Percentiles rank a stretch among this genome's conserved stretches.
Conservation (phyloP, 2,329 filamentous ascomycete genomes). For the Fusarium globosum region DNA sequence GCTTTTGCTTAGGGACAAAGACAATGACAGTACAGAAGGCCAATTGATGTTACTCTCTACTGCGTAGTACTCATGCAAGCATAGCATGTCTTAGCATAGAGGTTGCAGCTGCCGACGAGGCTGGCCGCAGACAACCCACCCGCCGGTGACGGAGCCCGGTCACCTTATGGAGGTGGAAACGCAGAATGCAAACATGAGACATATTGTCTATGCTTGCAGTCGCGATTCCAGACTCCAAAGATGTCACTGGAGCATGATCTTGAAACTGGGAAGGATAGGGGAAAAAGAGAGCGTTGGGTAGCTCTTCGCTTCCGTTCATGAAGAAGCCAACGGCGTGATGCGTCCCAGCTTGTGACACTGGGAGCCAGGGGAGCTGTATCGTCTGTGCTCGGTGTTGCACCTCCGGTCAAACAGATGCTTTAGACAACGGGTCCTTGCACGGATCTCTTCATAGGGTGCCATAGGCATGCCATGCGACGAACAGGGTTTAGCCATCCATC, state of each 20-base stretch:
- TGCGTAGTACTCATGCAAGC: conserved; percentile 12
- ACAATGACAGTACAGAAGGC: conserved; percentile 14
- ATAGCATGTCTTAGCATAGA: conserved; percentile 25
- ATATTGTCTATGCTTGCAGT: not conserved
- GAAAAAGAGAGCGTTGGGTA: conserved; percentile 9
- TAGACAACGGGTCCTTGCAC: conserved; percentile 25
- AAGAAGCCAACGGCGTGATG: conserved; percentile 19
- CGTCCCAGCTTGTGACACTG: conserved; percentile 13
- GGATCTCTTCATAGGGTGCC: conserved; percentile 26
- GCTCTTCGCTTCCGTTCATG: conserved; percentile 1
- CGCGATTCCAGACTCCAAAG: not conserved
- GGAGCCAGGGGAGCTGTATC: not conserved
- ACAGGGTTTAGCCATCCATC: conserved; percentile 38
- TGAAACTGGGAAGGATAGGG: not conserved
- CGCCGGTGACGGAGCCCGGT: conserved; percentile 21
- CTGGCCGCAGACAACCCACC: conserved; percentile 27
- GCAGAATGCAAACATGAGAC: not conserved
- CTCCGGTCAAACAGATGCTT: conserved; percentile 24
- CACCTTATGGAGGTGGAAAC: not conserved
- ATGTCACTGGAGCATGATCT: not conserved
- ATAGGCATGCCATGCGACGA: conserved; percentile 37
- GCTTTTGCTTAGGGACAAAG: conserved; percentile 4
- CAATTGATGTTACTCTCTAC: not conserved
- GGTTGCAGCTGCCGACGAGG: conserved; percentile 34
- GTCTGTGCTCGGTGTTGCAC: conserved; percentile 35